Conservation (phyloP, 2,329 filamentous ascomycete genomes). For the Aspergillus calidoustus region DNA sequence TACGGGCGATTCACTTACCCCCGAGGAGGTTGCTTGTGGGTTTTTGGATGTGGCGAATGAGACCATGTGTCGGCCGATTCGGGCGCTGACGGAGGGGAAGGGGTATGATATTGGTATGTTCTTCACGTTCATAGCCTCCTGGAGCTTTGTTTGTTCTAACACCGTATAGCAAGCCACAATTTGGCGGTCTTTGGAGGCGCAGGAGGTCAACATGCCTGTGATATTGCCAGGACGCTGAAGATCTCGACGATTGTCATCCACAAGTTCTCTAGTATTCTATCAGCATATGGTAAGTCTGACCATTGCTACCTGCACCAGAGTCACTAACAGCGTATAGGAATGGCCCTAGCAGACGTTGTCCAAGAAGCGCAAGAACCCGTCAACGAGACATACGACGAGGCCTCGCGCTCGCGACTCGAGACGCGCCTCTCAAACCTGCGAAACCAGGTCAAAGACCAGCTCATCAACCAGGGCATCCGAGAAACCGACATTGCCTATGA, state of each 20-base stretch:
- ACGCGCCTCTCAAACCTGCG: constrained; percentile 47
- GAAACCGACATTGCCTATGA: constrained; percentile 40
- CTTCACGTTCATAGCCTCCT: neutral
- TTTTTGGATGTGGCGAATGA: constrained; percentile 50
- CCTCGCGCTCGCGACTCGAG: constrained; percentile 55
- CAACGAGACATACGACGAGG: constrained; percentile 3
- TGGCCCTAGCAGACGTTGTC: constrained; percentile 90
- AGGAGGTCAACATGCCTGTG: constrained; percentile 89
- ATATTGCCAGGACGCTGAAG: constrained; percentile 82
- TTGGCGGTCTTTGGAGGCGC: constrained; percentile 91
- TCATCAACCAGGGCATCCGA: constrained; percentile 31
- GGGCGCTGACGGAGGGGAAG: constrained; percentile 88
- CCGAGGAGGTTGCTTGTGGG: constrained; percentile 45
- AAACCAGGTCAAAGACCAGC: constrained; percentile 77
- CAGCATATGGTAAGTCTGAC: constrained; percentile 69
- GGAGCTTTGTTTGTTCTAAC: neutral
- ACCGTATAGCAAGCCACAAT: constrained; percentile 67
- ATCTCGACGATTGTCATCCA: constrained; percentile 87
- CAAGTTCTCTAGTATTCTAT: constrained; percentile 87
- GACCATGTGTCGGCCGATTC: constrained; percentile 69
- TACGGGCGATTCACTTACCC: constrained; percentile 48
- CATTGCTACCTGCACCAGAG: neutral
- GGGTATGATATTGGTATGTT: constrained; percentile 75
- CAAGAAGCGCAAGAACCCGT: constrained; percentile 74
- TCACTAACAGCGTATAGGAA: constrained; percentile 38